These are phyloP conservation scores for Starmerella riodocensis DNA, from an alignment of 805 yeast genomes.

Conservation along the genomic window DNA sequence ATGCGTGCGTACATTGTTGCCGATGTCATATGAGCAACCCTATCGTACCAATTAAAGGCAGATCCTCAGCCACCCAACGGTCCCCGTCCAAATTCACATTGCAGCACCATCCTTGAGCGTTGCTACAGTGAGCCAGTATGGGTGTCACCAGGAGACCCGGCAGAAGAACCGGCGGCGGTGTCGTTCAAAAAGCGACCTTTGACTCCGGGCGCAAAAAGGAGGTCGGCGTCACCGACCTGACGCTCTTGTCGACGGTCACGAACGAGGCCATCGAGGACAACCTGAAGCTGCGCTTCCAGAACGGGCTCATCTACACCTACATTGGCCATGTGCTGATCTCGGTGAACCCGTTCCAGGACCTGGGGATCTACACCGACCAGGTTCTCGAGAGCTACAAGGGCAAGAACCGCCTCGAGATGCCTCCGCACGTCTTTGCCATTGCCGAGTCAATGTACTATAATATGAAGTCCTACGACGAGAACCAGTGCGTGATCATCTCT, in stretches of 20 bases:
- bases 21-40: conserved; percentile 1
- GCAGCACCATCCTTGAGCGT: neutral
- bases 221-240: conserved; percentile 95
- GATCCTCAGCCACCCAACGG: conserved; percentile 6
- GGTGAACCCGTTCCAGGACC: conserved; percentile 89
- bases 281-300: conserved; percentile 74
- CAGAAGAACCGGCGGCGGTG: conserved; percentile 45
- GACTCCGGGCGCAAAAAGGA: conserved; percentile 81
- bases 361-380: conserved; percentile 84
- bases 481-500: conserved; percentile 92
- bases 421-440: conserved; percentile 96
- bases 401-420: conserved; percentile 86
- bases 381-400: conserved; percentile 69
- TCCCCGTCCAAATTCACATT: no score
- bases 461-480: conserved; percentile 84
- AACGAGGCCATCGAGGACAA: conserved; percentile 91
- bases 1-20: neutral
- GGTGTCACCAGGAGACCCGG: conserved; percentile 67
- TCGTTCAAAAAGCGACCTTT: conserved; percentile 76
- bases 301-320: conserved; percentile 81
- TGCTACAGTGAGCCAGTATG: conserved; percentile 31
- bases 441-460: conserved; percentile 96
- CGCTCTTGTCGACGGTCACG: conserved; percentile 72
- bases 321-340: conserved; percentile 91
- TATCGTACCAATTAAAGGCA: neutral